Evolutionary conservation across 192 early-diverging fungal genomes (phyloP), one percentile per base, ranked within the genome.

Genomic region (Mortierella alpina): DNA sequence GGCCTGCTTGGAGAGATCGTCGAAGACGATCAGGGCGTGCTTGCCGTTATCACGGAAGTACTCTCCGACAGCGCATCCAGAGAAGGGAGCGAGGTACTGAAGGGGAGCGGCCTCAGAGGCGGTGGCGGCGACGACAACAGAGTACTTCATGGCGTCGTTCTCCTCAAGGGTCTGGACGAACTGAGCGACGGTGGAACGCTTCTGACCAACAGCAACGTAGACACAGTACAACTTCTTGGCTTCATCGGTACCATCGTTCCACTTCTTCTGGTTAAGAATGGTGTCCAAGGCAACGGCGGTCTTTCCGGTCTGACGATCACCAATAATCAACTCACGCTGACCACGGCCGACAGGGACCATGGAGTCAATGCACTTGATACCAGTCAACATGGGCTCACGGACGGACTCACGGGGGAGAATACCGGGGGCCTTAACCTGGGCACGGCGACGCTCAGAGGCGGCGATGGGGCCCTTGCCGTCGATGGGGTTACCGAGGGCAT

Each of bases 261-360:
- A 97, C 88, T 92, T 93, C 94, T 97, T 98, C 89, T 99, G 96
- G 95, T 99, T 99, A 72, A 99, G 88, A 77, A 99, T 99, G 87
- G 96, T 97, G 87, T 99, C 97, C 68, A 99, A 89, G 40, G 96
- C 97, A 78, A 99, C 96, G 74, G 98, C 92, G 79, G 98, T 99
- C 94, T 99, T 99, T 83, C 98, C 98, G 73, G 98, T 99, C 86
- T 99, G 98, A 93, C 97, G 95, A 90, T 99, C 98, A 87, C 98
- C 98, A 88, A 98, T 99, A 86, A 99, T 99, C 90, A 99, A 92
- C 90, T 99, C 98, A 96, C 98, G 95, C 92, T 99, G 98, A 85
- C 98, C 98, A 96, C 98, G 96, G 83, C 98, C 98, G 73, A 99
- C 97, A 69, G 98, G 98, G 77, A 99, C 93, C 98, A 99, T 99